Base-by-base conservation (phyloP, 805 yeast genomes). In the Jamesozyma spencerorum region DNA sequence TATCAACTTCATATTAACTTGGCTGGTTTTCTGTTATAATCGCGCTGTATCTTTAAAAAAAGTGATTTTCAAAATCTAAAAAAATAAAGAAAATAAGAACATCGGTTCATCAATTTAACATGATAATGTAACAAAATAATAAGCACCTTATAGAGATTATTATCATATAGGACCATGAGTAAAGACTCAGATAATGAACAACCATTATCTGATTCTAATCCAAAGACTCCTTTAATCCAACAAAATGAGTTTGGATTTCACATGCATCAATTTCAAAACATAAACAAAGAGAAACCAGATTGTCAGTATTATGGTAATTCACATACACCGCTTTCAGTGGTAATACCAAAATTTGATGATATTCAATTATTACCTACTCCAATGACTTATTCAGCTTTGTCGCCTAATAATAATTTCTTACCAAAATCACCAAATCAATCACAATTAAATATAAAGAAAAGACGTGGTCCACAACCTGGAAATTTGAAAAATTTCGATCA, bases 331-430 rank as follows among this genome's bases (percentile, higher is more conserved):
- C 34, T 54, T 15, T 43, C 48, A 24, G 30, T 53, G 8, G 31
- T 40, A 3, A 50, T 48, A 5, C 55, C 58, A 20, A 42, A 47
- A 2, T 58, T 55, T 38, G 55, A 47, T 3, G 43, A 47, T 28
- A 47, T 56, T 20, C 48, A 54, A 3, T 43, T 47, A 15, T 38
- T 60, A 27, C 64, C 64, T 1, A 60, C 64, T 1, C 64, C 64
- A 28, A 51, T 58, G 55, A 43, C 50, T 2, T 57, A 55, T 34
- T 49, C 56, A 4, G 58, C 60, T 4, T 14, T 34, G 17, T 45
- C 53, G 5, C 58, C 60, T 7, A 22, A 22, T 22, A 40, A 39
- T 7, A 33, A 36, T 6, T 27, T 40, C 7, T 28, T 49, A 13
- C 24, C 43, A 4, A 35, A 36, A 27, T 39, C 45, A 12, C 44